Percentiles rank a stretch among this genome's conserved stretches.
Conservation (phyloP, 2,329 filamentous ascomycete genomes). For the Neofusicoccum ribis region DNA sequence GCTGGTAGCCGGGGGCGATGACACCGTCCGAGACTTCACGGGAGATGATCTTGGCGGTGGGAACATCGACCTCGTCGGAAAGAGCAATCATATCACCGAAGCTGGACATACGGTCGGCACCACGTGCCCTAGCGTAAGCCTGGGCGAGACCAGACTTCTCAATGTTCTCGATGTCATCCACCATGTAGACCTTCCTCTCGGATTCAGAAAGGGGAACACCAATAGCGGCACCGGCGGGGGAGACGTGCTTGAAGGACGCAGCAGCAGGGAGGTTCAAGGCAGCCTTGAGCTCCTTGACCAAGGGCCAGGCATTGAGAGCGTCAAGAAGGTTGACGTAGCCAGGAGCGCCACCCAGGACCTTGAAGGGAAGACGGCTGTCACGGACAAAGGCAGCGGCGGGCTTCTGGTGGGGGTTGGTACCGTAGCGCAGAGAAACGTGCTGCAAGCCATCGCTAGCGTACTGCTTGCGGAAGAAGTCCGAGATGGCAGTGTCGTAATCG, state of each 20-base stretch:
- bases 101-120: slow-evolving; percentile 97
- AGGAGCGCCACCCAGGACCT: slow-evolving; percentile 82
- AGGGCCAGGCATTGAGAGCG: slow-evolving; percentile 91
- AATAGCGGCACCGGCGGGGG: slow-evolving; percentile 92
- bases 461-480: slow-evolving; percentile 96
- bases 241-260: slow-evolving; percentile 97
- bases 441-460: slow-evolving; percentile 85
- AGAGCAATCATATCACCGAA: slow-evolving; percentile 96
- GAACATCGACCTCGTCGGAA: slow-evolving; percentile 84
- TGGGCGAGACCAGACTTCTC: slow-evolving; percentile 85
- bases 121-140: slow-evolving; percentile 92
- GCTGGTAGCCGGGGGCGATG: slow-evolving; percentile 83
- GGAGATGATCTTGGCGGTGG: slow-evolving; percentile 95
- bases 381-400: slow-evolving; percentile 81
- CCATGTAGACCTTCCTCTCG: slow-evolving; percentile 98
- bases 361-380: slow-evolving; percentile 82
- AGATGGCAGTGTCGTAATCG: slow-evolving; percentile 92
- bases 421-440: slow-evolving; percentile 85
- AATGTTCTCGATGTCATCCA: slow-evolving; percentile 89
- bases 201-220: slow-evolving; percentile 81
- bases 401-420: slow-evolving; percentile 98
- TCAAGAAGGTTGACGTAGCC: slow-evolving; percentile 98
- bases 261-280: slow-evolving; percentile 86
- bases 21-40: slow-evolving; percentile 98
- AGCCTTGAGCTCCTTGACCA: slow-evolving; percentile 93